Evolutionary conservation across 2,329 filamentous ascomycete species (phyloP).

Genomic region (Bipolaris zeicola): DNA sequence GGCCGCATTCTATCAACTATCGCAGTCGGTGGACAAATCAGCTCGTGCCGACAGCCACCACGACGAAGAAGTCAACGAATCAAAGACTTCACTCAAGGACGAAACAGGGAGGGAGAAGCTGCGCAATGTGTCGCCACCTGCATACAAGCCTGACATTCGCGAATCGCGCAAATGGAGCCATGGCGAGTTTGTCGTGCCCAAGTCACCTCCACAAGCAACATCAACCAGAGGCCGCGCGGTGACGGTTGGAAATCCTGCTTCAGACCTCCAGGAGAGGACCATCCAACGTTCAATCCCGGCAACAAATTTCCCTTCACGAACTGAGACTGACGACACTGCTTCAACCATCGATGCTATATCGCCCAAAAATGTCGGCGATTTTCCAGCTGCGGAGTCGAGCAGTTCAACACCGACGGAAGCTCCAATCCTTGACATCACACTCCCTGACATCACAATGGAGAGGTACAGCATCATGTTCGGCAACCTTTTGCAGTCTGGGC

Average conservation of each 20-base stretch:
- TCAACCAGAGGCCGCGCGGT: constrained; percentile 25
- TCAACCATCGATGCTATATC: constrained; percentile 26
- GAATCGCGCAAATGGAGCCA: constrained; percentile 36
- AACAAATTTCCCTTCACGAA: constrained; percentile 26
- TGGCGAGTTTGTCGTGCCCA: constrained; percentile 17
- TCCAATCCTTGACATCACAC: constrained; percentile 70
- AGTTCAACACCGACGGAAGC: constrained; percentile 17
- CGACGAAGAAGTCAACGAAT: constrained; percentile 33
- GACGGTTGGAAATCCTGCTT: constrained; percentile 24
- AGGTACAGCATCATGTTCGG: constrained; percentile 95
- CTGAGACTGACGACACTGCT: constrained; percentile 7
- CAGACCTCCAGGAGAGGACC: constrained; percentile 17
- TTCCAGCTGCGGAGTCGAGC: constrained; percentile 10
- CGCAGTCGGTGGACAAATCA: constrained; percentile 28
- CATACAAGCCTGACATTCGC: constrained; percentile 39
- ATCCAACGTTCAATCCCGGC: constrained; percentile 25
- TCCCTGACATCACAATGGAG: constrained; percentile 81
- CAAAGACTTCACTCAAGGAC: constrained; percentile 17
- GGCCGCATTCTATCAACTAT: constrained; percentile 45
- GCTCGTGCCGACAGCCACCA: constrained; percentile 42
- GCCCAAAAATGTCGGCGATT: constrained; percentile 17
- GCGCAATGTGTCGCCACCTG: constrained; percentile 31
- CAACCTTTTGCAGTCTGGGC: constrained; percentile 63
- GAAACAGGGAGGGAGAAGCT: constrained; percentile 26
- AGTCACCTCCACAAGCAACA: constrained; percentile 14